Percentiles rank a stretch among this genome's conserved stretches.
Evolutionary conservation across 176 grass and related monocot species (phyloP).

Genomic region (Luzula sylvatica): DNA sequence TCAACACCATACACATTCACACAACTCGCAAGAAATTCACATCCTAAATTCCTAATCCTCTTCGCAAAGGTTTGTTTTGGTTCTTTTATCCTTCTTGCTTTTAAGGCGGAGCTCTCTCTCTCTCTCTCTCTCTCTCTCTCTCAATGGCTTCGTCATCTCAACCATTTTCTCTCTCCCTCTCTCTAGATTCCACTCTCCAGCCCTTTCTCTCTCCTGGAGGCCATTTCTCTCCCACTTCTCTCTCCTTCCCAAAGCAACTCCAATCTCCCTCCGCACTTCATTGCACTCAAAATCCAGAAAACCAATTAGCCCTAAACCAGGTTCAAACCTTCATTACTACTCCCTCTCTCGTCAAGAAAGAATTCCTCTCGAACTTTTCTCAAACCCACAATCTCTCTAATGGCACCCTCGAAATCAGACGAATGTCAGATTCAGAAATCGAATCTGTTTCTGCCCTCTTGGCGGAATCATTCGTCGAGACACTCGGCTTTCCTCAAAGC

Average conservation of each 20-base stretch:
- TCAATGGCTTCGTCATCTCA: neutral
- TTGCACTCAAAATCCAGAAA: neutral
- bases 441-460: slow-evolving; percentile 52
- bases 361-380: slow-evolving; percentile 37
- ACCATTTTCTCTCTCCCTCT: slow-evolving; percentile 19
- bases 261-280: neutral
- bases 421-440: slow-evolving; percentile 34
- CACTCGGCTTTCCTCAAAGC: slow-evolving; percentile 42
- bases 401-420: slow-evolving; percentile 47
- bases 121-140: neutral
- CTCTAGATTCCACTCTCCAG: slow-evolving; percentile 20
- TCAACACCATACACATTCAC: too few species aligned
- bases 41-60: too few species aligned
- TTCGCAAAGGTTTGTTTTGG: too few species aligned
- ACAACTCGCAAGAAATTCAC: too few species aligned
- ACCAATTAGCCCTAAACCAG: neutral
- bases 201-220: slow-evolving; percentile 4
- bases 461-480: slow-evolving; percentile 60
- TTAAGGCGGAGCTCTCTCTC: neutral
- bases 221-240: neutral
- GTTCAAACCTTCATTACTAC: slow-evolving; percentile 39
- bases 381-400: slow-evolving; percentile 38
- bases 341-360: slow-evolving; percentile 26
- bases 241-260: neutral
- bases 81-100: too few species aligned